phyloP scores from a whole-genome alignment of 1,284 basidiomycete species.

The Fistulinella cinereoalba region DNA sequence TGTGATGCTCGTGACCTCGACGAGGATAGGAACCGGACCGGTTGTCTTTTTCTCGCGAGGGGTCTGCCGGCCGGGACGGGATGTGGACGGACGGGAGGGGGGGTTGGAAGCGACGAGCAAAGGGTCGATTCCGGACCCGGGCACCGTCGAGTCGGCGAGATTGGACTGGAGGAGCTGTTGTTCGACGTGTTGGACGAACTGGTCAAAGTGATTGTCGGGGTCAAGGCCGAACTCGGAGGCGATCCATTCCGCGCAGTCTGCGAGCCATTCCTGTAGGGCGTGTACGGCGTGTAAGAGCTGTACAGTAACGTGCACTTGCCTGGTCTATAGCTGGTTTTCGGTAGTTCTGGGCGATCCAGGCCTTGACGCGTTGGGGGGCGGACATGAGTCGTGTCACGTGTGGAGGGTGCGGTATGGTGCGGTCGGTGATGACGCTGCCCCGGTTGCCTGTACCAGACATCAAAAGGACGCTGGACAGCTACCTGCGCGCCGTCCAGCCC shows the following conservation, averaged over 20 bases:
- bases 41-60: conserved; percentile 31
- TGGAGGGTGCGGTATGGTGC: conserved; percentile 17
- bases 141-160: conserved; percentile 64
- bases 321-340: conserved; percentile 55
- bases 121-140: conserved; percentile 63
- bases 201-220: conserved; percentile 43
- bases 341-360: conserved; percentile 50
- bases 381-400: conserved; percentile 22
- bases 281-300: neutral
- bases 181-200: conserved; percentile 52
- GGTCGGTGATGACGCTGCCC: conserved; percentile 31
- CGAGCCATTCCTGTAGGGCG: conserved; percentile 61
- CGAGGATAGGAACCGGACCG: conserved; percentile 50
- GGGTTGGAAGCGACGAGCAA: conserved; percentile 34
- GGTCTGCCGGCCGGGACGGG: neutral
- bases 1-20: conserved; percentile 69
- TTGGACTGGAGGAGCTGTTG: conserved; percentile 68
- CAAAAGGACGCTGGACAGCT: conserved; percentile 73
- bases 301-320: conserved; percentile 31
- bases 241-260: conserved; percentile 66
- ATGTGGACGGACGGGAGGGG: neutral
- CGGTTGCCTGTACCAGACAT: conserved; percentile 88
- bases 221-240: conserved; percentile 46
- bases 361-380: conserved; percentile 22
- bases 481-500: conserved; percentile 79